phyloP scores from a whole-genome alignment of 208 protist genomes.

The Leishmania lainsoni region DNA sequence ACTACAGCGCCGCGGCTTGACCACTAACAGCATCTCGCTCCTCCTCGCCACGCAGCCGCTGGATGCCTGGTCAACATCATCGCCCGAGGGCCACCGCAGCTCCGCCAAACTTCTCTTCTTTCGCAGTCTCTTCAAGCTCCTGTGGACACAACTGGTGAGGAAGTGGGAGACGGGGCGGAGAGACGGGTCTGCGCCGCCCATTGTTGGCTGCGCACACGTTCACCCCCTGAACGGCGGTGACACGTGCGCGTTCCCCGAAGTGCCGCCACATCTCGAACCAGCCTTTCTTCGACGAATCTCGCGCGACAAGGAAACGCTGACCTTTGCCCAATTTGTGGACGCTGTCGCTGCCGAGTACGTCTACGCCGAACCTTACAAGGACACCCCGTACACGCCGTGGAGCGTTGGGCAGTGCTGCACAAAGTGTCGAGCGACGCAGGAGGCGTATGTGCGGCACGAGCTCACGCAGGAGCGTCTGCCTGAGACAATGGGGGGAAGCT shows the following conservation, averaged over 20 bases:
- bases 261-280: constrained; percentile 73
- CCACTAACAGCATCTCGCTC: constrained; percentile 56
- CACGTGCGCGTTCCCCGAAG: constrained; percentile 12
- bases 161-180: constrained; percentile 21
- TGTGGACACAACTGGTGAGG: constrained; percentile 49
- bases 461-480: constrained; percentile 24
- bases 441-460: constrained; percentile 28
- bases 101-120: constrained; percentile 82
- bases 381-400: constrained; percentile 45
- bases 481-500: constrained; percentile 31
- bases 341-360: constrained; percentile 67
- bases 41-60: constrained; percentile 88
- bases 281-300: constrained; percentile 70
- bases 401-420: constrained; percentile 36
- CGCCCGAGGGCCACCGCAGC: constrained; percentile 62
- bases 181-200: background rate
- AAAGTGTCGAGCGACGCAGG: constrained; percentile 47
- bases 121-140: constrained; percentile 68
- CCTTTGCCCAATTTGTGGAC: constrained; percentile 51
- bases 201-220: constrained; percentile 3
- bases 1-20: constrained; percentile 50
- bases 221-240: background rate
- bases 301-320: constrained; percentile 62
- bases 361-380: constrained; percentile 32
- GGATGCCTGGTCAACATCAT: constrained; percentile 77